A percentile compares a stretch with the other conserved stretches of the same genome.
phyloP scores from a whole-genome alignment of 2,329 filamentous ascomycete genomes.

The Dryadomyces sulphureus region DNA sequence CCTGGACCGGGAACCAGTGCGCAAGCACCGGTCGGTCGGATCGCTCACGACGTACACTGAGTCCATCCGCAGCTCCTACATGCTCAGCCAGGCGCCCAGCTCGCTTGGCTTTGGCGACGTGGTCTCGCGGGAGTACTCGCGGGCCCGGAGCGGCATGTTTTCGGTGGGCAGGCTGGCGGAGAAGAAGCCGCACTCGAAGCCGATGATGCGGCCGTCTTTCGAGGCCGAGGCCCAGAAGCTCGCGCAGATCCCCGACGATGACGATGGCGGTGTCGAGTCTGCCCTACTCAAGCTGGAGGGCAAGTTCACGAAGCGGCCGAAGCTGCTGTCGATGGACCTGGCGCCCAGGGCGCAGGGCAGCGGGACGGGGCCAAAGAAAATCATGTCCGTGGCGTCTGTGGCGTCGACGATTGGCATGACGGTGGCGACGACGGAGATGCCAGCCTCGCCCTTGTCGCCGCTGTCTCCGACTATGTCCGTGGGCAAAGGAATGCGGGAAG shows the following conservation, averaged over 20 bases:
- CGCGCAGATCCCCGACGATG: conserved; percentile 76
- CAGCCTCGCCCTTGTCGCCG: not conserved
- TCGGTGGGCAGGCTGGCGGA: conserved; percentile 45
- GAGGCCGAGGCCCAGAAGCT: conserved; percentile 79
- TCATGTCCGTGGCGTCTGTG: no score
- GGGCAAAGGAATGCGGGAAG: conserved; percentile 20
- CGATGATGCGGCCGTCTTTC: conserved; percentile 59
- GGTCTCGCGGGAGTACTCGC: conserved; percentile 23
- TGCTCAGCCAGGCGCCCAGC: conserved; percentile 25
- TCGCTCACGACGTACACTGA: conserved; percentile 47
- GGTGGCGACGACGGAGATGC: not conserved
- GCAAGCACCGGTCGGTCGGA: conserved; percentile 41
- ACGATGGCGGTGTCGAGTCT: conserved; percentile 83
- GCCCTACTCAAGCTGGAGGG: conserved; percentile 86
- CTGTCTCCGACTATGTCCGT: conserved; percentile 5
- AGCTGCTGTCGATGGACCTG: not conserved
- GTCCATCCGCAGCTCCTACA: conserved; percentile 42
- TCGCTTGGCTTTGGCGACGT: conserved; percentile 29
- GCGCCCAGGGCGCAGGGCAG: not conserved
- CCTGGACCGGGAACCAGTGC: conserved; percentile 32
- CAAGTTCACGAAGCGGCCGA: conserved; percentile 47
- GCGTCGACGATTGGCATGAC: not conserved
- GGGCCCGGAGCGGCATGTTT: conserved; percentile 29
- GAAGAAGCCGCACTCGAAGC: conserved; percentile 37
- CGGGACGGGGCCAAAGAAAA: no score